phyloP scores from a whole-genome alignment of 805 yeast species.

The Metschnikowia cerradonensis region DNA sequence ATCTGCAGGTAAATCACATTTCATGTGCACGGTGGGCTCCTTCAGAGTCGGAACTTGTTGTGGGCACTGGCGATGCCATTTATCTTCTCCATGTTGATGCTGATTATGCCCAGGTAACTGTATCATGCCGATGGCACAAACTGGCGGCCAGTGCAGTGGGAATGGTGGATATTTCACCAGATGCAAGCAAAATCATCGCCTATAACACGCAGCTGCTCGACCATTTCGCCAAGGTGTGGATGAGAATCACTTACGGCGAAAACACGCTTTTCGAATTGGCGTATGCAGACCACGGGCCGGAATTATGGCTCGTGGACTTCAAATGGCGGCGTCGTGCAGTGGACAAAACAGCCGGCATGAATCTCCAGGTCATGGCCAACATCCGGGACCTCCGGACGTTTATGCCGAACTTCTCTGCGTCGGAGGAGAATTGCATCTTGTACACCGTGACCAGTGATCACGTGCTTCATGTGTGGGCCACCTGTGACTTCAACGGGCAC shows the following conservation, averaged over 20 bases:
- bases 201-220: slow-evolving; percentile 57
- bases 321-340: slow-evolving; percentile 23
- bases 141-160: slow-evolving; percentile 60
- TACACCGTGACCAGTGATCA: slow-evolving; percentile 64
- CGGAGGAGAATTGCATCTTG: slow-evolving; percentile 37
- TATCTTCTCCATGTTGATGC: slow-evolving; percentile 51
- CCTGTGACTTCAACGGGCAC: slow-evolving; percentile 57
- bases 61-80: slow-evolving; percentile 52
- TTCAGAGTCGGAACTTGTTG: slow-evolving; percentile 49
- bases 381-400: slow-evolving; percentile 32
- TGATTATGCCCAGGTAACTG: slow-evolving; percentile 41
- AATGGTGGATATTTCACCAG: slow-evolving; percentile 57
- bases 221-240: slow-evolving; percentile 71
- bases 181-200: slow-evolving; percentile 61
- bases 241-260: slow-evolving; percentile 64
- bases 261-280: slow-evolving; percentile 59
- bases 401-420: slow-evolving; percentile 29
- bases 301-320: slow-evolving; percentile 46
- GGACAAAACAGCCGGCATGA: slow-evolving; percentile 32
- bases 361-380: slow-evolving; percentile 25
- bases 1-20: not conserved
- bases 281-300: slow-evolving; percentile 58
- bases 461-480: slow-evolving; percentile 64
- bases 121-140: slow-evolving; percentile 42
- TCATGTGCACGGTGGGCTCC: slow-evolving; percentile 53